Conservation (phyloP, 73 alveolate species). For the Tetrahymena thermophila region DNA sequence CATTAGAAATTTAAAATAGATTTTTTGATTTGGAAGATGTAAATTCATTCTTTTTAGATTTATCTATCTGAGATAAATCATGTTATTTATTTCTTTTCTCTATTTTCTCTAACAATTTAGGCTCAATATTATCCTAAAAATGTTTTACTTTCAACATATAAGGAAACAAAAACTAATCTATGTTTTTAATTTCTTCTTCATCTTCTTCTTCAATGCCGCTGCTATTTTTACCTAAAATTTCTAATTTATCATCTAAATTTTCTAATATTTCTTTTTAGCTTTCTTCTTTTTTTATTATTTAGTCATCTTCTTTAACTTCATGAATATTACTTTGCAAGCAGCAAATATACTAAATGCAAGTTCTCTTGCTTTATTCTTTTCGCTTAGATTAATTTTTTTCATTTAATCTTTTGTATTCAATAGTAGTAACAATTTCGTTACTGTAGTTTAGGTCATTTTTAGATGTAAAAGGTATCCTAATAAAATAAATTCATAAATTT, state of each 20-base stretch:
- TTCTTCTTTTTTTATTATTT: not conserved
- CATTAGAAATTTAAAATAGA: not conserved
- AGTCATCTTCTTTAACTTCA: not conserved
- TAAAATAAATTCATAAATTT: not conserved
- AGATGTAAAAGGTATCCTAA: not conserved
- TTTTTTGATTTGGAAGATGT: not conserved
- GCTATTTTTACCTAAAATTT: not conserved
- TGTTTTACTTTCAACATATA: not conserved
- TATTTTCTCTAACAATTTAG: not conserved
- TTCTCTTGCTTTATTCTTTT: not conserved
- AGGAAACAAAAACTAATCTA: not conserved
- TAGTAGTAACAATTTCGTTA: not conserved
- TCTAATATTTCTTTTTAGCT: not conserved
- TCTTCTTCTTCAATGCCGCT: not conserved
- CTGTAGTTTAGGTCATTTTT: not conserved
- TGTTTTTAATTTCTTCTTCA: not conserved
- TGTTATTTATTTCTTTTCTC: not conserved
- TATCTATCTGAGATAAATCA: not conserved
- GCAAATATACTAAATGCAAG: not conserved
- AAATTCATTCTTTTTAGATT: not conserved
- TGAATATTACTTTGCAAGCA: not conserved
- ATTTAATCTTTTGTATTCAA: not conserved
- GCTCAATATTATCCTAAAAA: not conserved
- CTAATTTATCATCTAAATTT: not conserved
- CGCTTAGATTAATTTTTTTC: not conserved